These are phyloP conservation scores for Posidonia australis DNA, from an alignment of 106 monocot genomes.

Conservation along the genomic window DNA sequence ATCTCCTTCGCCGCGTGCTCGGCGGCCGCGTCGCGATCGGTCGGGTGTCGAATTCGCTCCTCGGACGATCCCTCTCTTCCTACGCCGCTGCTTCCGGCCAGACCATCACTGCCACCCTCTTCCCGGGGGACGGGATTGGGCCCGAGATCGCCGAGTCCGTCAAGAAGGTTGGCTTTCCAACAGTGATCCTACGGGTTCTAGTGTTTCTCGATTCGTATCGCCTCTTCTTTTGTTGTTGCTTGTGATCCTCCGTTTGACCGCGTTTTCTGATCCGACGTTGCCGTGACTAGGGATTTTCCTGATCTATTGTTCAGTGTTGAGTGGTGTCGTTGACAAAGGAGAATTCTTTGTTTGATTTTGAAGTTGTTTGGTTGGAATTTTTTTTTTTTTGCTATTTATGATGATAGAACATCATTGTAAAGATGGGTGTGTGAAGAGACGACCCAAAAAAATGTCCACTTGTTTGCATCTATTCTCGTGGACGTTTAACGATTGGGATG, in stretches of 20 bases:
- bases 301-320: neutral
- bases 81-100: neutral
- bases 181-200: too few relatives aligned
- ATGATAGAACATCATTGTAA: too few relatives aligned
- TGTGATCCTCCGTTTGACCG: too few relatives aligned
- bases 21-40: neutral
- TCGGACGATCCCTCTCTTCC: conserved; percentile 6
- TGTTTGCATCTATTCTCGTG: too few relatives aligned
- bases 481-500: too few relatives aligned
- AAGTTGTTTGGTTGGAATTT: too few relatives aligned
- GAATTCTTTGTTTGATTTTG: neutral
- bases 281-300: neutral
- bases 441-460: too few relatives aligned
- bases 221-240: neutral
- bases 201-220: neutral
- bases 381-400: neutral
- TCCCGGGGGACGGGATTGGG: conserved; percentile 84
- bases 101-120: conserved; percentile 55
- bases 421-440: neutral
- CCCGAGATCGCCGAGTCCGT: conserved; percentile 78
- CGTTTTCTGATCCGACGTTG: too few relatives aligned
- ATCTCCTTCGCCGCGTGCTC: conserved; percentile 13
- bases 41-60: neutral
- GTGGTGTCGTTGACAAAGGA: neutral
- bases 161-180: conserved; percentile 35